These are phyloP conservation scores for Lachnellula hyalina DNA, from an alignment of 2,329 filamentous ascomycete genomes.

Conservation along the genomic window DNA sequence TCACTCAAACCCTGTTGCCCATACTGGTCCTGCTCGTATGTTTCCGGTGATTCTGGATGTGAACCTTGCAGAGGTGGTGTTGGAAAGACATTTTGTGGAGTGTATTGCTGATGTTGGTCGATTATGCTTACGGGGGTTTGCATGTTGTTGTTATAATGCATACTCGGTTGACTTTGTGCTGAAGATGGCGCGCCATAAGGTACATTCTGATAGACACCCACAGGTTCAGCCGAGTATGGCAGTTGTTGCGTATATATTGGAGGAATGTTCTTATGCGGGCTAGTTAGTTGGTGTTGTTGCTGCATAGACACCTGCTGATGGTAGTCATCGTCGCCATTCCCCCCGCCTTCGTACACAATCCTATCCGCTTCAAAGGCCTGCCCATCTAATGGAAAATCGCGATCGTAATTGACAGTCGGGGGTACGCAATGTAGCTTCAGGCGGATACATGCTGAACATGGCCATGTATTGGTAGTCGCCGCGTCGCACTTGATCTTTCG, in stretches of 20 bases:
- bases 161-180: constrained; percentile 39
- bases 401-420: constrained; percentile 44
- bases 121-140: constrained; percentile 44
- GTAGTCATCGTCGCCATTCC: constrained; percentile 41
- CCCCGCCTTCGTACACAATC: constrained; percentile 39
- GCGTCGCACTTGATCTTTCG: constrained; percentile 98
- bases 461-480: constrained; percentile 95
- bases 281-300: constrained; percentile 28
- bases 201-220: constrained; percentile 35
- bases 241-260: constrained; percentile 45
- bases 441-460: constrained; percentile 87
- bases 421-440: constrained; percentile 91
- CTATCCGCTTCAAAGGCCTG: constrained; percentile 46
- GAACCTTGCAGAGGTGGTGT: constrained; percentile 41
- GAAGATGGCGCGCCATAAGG: constrained; percentile 39
- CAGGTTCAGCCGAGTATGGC: constrained; percentile 38
- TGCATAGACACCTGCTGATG: constrained; percentile 51
- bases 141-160: constrained; percentile 51
- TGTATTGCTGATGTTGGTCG: constrained; percentile 46
- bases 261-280: constrained; percentile 34
- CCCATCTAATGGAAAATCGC: constrained; percentile 24
- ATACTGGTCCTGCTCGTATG: constrained; percentile 58
- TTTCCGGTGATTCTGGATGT: constrained; percentile 39
- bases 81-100: constrained; percentile 46
- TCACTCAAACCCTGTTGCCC: constrained; percentile 70